phyloP scores from a whole-genome alignment of 805 yeast species.

The Candida nitratophila region DNA sequence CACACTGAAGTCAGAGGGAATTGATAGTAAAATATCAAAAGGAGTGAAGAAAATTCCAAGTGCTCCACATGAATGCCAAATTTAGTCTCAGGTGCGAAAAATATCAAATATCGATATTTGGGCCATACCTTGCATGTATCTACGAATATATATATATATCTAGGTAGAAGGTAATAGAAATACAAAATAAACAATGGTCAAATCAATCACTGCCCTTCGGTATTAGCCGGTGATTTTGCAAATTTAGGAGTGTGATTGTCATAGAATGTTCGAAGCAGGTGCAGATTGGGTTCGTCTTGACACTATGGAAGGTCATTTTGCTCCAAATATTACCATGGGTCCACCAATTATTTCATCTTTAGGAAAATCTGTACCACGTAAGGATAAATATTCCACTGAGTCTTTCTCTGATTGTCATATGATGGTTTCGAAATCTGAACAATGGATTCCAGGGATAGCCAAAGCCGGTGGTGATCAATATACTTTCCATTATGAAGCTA shows the following conservation, averaged over 20 bases:
- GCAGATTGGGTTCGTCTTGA: constrained; percentile 98
- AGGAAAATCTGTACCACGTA: constrained; percentile 67
- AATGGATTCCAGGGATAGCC: constrained; percentile 91
- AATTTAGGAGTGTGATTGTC: constrained; percentile 84
- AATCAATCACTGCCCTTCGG: constrained; percentile 91
- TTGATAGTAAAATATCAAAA: too few relatives aligned
- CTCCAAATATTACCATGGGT: constrained; percentile 93
- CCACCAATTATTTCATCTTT: constrained; percentile 79
- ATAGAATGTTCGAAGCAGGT: constrained; percentile 65
- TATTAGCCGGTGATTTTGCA: constrained; percentile 88
- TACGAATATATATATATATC: too few relatives aligned
- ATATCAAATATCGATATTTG: too few relatives aligned
- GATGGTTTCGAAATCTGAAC: constrained; percentile 93
- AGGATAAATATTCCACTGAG: constrained; percentile 3
- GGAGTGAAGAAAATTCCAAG: too few relatives aligned
- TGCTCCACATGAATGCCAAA: too few relatives aligned
- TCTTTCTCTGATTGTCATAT: constrained; percentile 88
- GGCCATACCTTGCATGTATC: too few relatives aligned
- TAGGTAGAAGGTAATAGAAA: too few relatives aligned
- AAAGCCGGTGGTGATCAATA: constrained; percentile 93
- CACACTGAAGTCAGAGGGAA: too few relatives aligned
- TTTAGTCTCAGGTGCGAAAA: too few relatives aligned
- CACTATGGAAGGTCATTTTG: constrained; percentile 98
- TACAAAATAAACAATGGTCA: constrained; percentile 61
- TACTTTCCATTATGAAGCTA: constrained; percentile 93